Evolutionary conservation across 495 filamentous ascomycete genomes (phyloP).

Genomic region (Neurospora discreta): DNA sequence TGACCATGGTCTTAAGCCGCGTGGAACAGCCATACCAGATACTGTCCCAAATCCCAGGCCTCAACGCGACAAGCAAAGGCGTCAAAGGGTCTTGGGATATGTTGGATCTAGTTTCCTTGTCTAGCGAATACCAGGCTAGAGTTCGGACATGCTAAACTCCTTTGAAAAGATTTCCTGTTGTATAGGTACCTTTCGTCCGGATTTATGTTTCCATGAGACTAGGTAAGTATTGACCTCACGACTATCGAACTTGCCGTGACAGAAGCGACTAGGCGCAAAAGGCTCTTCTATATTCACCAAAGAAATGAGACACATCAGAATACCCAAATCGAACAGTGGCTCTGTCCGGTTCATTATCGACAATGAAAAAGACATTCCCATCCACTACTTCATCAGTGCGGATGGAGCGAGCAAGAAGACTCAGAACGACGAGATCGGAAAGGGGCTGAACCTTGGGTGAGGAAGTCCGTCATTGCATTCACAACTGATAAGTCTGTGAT

Average conservation of each 20-base stretch:
- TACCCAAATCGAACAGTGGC: background rate
- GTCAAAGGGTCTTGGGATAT: background rate
- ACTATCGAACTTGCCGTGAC: background rate
- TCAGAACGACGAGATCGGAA: background rate
- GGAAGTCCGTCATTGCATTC: background rate
- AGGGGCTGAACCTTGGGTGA: background rate
- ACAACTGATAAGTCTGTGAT: background rate
- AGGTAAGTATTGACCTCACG: background rate
- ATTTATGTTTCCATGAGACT: background rate
- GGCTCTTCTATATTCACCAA: too few relatives aligned
- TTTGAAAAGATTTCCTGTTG: background rate
- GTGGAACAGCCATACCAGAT: fast-evolving
- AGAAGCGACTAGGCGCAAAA: background rate
- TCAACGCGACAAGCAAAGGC: background rate
- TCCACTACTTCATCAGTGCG: background rate
- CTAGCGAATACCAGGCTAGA: background rate
- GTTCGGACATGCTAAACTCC: background rate
- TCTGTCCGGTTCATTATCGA: background rate
- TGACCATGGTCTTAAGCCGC: background rate
- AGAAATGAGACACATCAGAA: background rate
- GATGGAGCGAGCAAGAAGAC: background rate
- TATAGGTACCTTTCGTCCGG: background rate
- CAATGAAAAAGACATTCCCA: background rate
- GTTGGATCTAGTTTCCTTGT: background rate
- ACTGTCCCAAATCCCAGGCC: background rate